Percentiles rank a stretch among this genome's conserved stretches.
Conservation (phyloP, 2,329 filamentous ascomycete genomes). For the Epichloe festucae region DNA sequence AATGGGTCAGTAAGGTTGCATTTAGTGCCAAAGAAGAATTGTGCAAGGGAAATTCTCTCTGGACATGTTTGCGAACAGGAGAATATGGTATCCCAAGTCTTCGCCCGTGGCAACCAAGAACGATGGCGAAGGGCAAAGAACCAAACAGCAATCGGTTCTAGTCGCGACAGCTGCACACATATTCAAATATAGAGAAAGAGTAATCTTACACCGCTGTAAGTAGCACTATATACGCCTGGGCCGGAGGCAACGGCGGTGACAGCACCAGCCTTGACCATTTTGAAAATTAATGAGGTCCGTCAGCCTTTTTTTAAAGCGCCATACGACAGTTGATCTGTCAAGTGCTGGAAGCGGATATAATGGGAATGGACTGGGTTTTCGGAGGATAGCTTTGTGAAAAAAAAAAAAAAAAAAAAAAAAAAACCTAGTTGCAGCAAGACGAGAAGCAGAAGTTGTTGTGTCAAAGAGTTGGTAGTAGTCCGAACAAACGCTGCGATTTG, state of each 20-base stretch:
- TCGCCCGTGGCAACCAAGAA: neutral
- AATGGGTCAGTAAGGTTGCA: neutral
- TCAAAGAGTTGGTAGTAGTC: neutral
- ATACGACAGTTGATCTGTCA: neutral
- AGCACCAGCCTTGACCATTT: constrained; percentile 34
- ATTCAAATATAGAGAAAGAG: neutral
- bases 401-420: neutral
- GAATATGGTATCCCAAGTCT: neutral
- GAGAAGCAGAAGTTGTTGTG: neutral
- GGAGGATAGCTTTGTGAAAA: neutral
- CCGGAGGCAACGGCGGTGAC: constrained; percentile 16
- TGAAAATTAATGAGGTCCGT: constrained; percentile 12
- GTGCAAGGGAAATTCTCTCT: neutral
- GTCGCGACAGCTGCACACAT: neutral
- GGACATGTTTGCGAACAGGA: neutral
- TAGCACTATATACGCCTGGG: constrained; percentile 52
- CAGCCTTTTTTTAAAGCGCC: neutral
- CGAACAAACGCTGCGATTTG: neutral
- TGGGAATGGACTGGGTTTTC: neutral
- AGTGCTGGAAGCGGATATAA: neutral
- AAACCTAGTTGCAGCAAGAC: neutral
- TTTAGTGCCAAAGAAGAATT: neutral
- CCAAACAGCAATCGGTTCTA: neutral
- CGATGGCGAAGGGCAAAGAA: neutral
- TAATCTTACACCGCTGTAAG: constrained; percentile 50